Evolutionary conservation across 805 yeast genomes (phyloP), one percentile per base, ranked within the genome.

Genomic region (Yamadazyma olivae): DNA sequence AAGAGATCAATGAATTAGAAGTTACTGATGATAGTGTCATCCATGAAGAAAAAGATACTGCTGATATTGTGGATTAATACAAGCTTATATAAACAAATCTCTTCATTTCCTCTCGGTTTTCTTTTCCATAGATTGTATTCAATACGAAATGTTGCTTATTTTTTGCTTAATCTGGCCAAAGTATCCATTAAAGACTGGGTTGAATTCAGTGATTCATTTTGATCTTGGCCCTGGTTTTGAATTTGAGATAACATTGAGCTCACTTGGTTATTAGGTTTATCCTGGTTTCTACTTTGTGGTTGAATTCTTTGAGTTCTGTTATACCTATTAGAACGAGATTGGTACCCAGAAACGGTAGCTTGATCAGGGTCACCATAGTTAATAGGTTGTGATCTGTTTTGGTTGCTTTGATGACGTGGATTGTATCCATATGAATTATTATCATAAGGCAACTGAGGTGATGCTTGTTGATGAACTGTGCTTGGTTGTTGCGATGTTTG

Each of bases 111-210:
- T n/a, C n/a, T n/a, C n/a, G n/a, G n/a, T n/a, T n/a, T 28, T 17
- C n/a, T n/a, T n/a, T n/a, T n/a, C n/a, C n/a, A n/a, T n/a, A 9
- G 19, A 15, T 4, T 15, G 10, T 30, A 14, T 25, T 25, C 16
- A 25, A n/a, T 25, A 7, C 13, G 6, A n/a, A 6, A 14, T 25
- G 20, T 16, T 6, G 33, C n/a, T 37, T 50, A 55, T 44, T 59
- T 59, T 36, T 57, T 53, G 31, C 58, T 56, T 40, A 64, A 53
- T 38, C 65, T 50, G 6, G 67, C 58, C 35, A 64, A 56, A 27
- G 67, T 64, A 10, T 64, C 69, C 64, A 61, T 54, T 34, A 64
- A 45, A 9, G 56, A 41, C 36, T 46, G 57, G 2, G 63, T 49
- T 19, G 46, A 39, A 10, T 9, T 24, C 14, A 9, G 6, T 22